Base-by-base conservation (phyloP, 306 rosid species). In the Carpinus fangiana region DNA sequence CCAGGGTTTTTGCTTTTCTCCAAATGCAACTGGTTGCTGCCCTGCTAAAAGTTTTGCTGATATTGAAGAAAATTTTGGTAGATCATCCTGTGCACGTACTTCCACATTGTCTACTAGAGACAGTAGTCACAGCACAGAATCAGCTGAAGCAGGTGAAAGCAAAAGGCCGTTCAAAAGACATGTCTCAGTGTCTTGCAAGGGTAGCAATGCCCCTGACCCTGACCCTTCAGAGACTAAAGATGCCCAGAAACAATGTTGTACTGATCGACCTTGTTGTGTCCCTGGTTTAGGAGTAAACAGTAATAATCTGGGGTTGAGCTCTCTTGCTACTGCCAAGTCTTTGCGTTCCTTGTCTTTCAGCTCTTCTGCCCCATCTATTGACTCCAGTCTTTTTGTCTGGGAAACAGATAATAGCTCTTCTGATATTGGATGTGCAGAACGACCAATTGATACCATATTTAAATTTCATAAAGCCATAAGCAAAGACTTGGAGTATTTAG, bases 401-500 rank as follows among this genome's bases (percentile, higher is more conserved):
- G 99, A 96, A 90, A 84, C 92, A 20, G 99, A 96, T 75, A 82
- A 73, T 83, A 81, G 83, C 81, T 80, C 88, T 36, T 86, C 85
- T 84, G 94, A 89, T 79, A 73, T 81, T 81, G 91, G 88, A 52
- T 79, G 88, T 79, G 90, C 93, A 83, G 99, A 90, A 82, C 87
- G 97, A 56, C 99, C 99, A 56, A 96, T 96, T 67, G 99, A 96
- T 88, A 96, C 97, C 73, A 96, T 96, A 80, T 96, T 96, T 88
- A 93, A 96, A 84, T 96, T 96, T 84, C 99, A 96, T 78, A 96
- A 90, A 88, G 99, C 99, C 73, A 96, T 96, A 83, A 92, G 90
- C 82, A 96, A 93, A 87, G 99, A 96, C 86, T 85, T 96, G 87
- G 99, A 96, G 87, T 96, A 93, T 91, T 88, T 96, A 82, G 99